Evolutionary conservation across 2,329 filamentous ascomycete species (phyloP).

Genomic region (Exophiala mesophila): DNA sequence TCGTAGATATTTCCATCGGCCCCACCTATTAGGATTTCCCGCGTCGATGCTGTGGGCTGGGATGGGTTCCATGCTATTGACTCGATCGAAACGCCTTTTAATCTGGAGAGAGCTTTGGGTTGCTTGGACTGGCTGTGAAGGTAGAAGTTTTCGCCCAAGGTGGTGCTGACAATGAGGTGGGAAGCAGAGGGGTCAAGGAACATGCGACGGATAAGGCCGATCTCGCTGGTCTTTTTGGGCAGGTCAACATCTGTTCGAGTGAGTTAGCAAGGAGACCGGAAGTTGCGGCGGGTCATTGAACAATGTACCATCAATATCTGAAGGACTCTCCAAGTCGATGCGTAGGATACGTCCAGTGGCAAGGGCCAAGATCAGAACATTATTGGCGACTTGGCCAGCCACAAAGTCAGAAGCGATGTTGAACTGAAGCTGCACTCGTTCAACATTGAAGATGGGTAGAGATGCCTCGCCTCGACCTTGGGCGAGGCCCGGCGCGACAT

Average conservation of each 20-base stretch:
- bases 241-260: constrained; percentile 76
- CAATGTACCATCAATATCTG: constrained; percentile 79
- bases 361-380: constrained; percentile 86
- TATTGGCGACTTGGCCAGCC: constrained; percentile 93
- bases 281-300: neutral
- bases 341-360: constrained; percentile 88
- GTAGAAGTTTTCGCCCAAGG: constrained; percentile 93
- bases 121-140: constrained; percentile 91
- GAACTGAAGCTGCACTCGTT: constrained; percentile 89
- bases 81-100: constrained; percentile 84
- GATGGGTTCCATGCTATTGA: constrained; percentile 93
- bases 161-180: constrained; percentile 86
- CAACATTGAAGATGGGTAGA: constrained; percentile 89
- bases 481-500: constrained; percentile 61
- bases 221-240: constrained; percentile 84
- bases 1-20: constrained; percentile 96
- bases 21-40: constrained; percentile 87
- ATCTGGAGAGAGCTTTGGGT: constrained; percentile 71
- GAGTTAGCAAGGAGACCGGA: constrained; percentile 1
- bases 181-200: constrained; percentile 97
- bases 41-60: constrained; percentile 83
- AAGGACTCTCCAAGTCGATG: constrained; percentile 88
- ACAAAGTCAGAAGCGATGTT: constrained; percentile 93
- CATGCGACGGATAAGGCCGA: constrained; percentile 88
- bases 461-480: constrained; percentile 56